Conservation (phyloP, 1,139 yeast genomes). For the Yamadazyma mexicana region DNA sequence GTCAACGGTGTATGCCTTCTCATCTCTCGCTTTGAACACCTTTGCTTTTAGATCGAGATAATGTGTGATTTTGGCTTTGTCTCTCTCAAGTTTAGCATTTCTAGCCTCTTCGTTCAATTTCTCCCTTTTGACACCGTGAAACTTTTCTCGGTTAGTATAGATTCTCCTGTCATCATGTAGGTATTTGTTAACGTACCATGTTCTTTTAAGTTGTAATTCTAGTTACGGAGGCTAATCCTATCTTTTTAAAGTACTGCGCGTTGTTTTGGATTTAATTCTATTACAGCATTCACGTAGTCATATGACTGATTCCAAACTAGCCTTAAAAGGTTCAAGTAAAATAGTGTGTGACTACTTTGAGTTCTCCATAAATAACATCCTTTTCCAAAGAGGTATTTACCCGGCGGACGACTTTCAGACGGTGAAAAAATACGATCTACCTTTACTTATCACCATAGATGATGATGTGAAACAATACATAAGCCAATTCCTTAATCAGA, state of each 20-base stretch:
- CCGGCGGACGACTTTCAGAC: conserved; percentile 85
- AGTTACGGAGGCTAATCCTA: no score
- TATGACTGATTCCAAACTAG: conserved; percentile 38
- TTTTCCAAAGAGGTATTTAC: conserved; percentile 88
- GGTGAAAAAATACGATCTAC: conserved; percentile 79
- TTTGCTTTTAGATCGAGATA: conserved; percentile 50
- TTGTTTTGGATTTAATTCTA: background rate
- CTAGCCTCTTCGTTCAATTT: conserved; percentile 58
- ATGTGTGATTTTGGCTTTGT: conserved; percentile 49
- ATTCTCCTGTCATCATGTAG: background rate
- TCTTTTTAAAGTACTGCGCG: no score
- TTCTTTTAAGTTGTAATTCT: no score
- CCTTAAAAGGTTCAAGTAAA: conserved; percentile 76
- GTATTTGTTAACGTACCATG: no score
- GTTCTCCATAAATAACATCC: conserved; percentile 73
- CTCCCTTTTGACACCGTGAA: conserved; percentile 75
- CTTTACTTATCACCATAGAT: conserved; percentile 70
- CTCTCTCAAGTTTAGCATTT: conserved; percentile 54
- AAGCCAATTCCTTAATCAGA: conserved; percentile 65
- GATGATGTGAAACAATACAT: conserved; percentile 77
- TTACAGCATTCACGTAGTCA: background rate
- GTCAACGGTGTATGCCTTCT: conserved; percentile 31
- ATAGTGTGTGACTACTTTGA: conserved; percentile 83
- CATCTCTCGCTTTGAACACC: conserved; percentile 40
- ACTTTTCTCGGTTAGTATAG: conserved; percentile 17